Conservation (phyloP, 106 monocot species). For the Platanthera guangdongensis region DNA sequence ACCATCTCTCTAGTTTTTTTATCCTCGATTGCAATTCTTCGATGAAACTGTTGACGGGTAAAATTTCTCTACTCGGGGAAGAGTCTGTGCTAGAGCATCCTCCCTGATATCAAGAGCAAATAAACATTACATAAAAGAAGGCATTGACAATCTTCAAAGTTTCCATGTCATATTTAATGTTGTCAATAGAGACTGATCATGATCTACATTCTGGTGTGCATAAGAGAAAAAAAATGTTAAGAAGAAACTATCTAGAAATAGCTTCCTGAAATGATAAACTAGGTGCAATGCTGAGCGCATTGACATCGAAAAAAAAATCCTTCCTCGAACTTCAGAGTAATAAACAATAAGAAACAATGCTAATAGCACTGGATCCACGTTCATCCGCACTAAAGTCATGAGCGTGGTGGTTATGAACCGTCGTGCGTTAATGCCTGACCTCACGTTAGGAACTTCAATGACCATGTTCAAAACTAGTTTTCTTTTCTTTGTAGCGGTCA, state of each 20-base stretch:
- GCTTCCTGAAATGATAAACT: not conserved
- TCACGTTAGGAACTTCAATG: too few relatives aligned
- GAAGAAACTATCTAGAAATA: not conserved
- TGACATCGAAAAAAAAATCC: not conserved
- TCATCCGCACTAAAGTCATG: not conserved
- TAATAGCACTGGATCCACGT: not conserved
- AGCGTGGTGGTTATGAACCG: too few relatives aligned
- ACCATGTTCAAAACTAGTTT: too few relatives aligned
- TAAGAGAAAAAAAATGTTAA: not conserved
- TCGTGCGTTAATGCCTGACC: too few relatives aligned
- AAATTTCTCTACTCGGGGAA: conserved; percentile 22
- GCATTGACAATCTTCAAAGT: not conserved
- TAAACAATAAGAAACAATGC: not conserved
- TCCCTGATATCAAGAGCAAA: conserved; percentile 35
- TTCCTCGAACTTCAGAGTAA: not conserved
- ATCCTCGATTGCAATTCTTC: conserved; percentile 73
- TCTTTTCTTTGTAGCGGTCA: too few relatives aligned
- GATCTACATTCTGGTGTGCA: not conserved
- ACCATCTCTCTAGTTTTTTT: conserved; percentile 84
- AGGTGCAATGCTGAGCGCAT: not conserved
- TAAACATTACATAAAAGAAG: not conserved
- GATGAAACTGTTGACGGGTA: conserved; percentile 33
- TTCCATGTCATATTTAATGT: not conserved
- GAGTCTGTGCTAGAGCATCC: conserved; percentile 37
- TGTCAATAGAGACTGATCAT: not conserved